Percentiles rank a stretch among this genome's conserved stretches.
These are phyloP conservation scores for Rhizopus microsporus DNA, from an alignment of 371 early-diverging fungal species.

Conservation along the genomic window DNA sequence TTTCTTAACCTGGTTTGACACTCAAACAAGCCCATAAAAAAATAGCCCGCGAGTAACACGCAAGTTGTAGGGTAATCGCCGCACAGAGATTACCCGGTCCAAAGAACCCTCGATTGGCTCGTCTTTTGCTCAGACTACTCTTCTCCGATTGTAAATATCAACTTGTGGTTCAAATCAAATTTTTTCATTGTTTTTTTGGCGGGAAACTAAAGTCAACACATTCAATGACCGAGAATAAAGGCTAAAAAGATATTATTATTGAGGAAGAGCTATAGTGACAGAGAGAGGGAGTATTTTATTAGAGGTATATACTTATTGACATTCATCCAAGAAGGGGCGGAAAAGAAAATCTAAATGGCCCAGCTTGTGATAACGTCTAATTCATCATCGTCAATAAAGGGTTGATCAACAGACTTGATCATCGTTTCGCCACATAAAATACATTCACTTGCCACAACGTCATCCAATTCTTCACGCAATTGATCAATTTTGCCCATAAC, in stretches of 20 bases:
- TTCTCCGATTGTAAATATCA: background rate
- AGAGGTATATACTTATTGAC: conserved; percentile 9
- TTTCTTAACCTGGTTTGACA: conserved; percentile 4
- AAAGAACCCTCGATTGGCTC: background rate
- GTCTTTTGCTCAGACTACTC: background rate
- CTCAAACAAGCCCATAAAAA: conserved; percentile 6
- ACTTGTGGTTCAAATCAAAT: background rate
- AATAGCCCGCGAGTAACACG: conserved; percentile 5
- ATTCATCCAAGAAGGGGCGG: background rate
- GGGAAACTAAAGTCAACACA: no score
- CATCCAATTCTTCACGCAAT: conserved; percentile 27
- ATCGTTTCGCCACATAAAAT: conserved; percentile 83
- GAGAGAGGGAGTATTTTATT: no score
- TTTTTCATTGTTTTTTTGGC: no score
- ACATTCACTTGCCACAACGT: conserved; percentile 23
- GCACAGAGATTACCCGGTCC: conserved; percentile 9
- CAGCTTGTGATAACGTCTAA: conserved; percentile 55
- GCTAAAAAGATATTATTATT: no score
- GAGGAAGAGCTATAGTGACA: no score
- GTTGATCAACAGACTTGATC: conserved; percentile 77
- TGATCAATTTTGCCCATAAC: conserved; percentile 74
- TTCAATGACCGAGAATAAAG: no score
- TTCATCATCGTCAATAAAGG: conserved; percentile 66
- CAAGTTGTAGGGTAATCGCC: conserved; percentile 4
- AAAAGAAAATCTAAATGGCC: conserved; percentile 45